These are phyloP conservation scores for Chalciporus sp. DNA, from an alignment of 1,284 basidiomycete species.

Conservation along the genomic window DNA sequence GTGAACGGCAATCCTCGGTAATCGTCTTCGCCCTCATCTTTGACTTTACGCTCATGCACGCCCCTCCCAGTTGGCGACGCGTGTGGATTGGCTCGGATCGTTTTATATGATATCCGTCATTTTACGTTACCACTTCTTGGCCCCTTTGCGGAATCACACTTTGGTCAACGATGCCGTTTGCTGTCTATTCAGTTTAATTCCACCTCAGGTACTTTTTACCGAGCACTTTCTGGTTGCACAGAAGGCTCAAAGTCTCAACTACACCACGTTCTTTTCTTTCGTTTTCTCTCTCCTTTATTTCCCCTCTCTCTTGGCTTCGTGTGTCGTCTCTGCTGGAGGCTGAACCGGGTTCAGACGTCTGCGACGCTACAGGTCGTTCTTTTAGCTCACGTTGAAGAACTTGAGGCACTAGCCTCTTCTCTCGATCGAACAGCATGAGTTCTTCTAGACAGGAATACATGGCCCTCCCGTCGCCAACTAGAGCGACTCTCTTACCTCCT, in stretches of 20 bases:
- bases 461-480: conserved; percentile 29
- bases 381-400: neutral
- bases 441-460: conserved; percentile 32
- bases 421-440: conserved; percentile 21
- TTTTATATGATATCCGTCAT: neutral
- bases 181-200: neutral
- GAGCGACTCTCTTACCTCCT: conserved; percentile 22
- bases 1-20: neutral
- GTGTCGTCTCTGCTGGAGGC: neutral
- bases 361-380: neutral
- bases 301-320: neutral
- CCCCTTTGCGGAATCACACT: conserved; percentile 3
- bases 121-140: neutral
- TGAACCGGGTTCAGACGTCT: neutral
- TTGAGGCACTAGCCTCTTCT: neutral
- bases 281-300: neutral
- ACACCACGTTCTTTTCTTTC: conserved; percentile 14
- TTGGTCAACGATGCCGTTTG: neutral
- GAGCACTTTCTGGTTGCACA: conserved; percentile 1
- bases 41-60: neutral
- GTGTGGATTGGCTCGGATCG: neutral
- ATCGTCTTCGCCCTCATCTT: neutral
- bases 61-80: neutral
- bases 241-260: conserved; percentile 16
- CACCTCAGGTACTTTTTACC: neutral